A percentile compares a stretch with the other conserved stretches of the same genome.
phyloP scores from a whole-genome alignment of 2,329 filamentous ascomycete species.

The Paradendryphiella salina region DNA sequence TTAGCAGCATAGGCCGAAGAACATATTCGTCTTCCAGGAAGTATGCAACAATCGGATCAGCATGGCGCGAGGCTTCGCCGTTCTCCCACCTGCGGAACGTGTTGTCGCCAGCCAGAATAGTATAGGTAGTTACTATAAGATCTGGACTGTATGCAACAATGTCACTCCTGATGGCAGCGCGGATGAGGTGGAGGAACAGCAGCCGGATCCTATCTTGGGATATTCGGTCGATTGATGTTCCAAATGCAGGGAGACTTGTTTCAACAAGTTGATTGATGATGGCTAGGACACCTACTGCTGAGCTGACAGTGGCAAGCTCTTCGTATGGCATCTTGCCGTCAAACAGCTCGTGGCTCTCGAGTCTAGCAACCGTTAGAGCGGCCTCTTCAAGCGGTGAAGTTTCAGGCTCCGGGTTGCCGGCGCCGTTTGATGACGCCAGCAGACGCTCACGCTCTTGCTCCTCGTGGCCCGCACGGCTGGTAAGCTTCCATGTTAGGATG shows the following conservation, averaged over 20 bases:
- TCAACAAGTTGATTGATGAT: slow-evolving; percentile 35
- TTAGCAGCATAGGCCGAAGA: slow-evolving; percentile 63
- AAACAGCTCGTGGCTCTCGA: slow-evolving; percentile 33
- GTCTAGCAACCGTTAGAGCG: slow-evolving; percentile 25
- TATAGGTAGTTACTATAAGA: slow-evolving; percentile 67
- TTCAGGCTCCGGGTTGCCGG: slow-evolving; percentile 16
- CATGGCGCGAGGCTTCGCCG: slow-evolving; percentile 21
- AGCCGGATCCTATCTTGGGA: slow-evolving; percentile 66
- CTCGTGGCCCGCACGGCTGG: slow-evolving; percentile 22
- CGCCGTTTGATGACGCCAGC: slow-evolving; percentile 26
- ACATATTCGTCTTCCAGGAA: slow-evolving; percentile 60
- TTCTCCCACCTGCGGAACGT: slow-evolving; percentile 42
- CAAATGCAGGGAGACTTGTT: slow-evolving; percentile 48
- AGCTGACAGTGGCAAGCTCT: slow-evolving; percentile 33
- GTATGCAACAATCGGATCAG: slow-evolving; percentile 49
- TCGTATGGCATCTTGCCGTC: slow-evolving; percentile 31
- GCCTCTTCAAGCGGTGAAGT: slow-evolving; percentile 36
- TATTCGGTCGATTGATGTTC: slow-evolving; percentile 53
- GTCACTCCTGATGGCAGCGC: slow-evolving; percentile 60
- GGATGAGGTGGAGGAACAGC: slow-evolving; percentile 70
- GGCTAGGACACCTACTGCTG: slow-evolving; percentile 28
- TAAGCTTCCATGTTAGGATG: slow-evolving; percentile 56
- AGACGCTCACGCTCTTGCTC: slow-evolving; percentile 37
- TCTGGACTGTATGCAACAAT: slow-evolving; percentile 74
- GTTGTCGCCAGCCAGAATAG: slow-evolving; percentile 61